Evolutionary conservation across 169 alveolate species (phyloP), one percentile per base, ranked within the genome.

Genomic region (Theileria equi): DNA sequence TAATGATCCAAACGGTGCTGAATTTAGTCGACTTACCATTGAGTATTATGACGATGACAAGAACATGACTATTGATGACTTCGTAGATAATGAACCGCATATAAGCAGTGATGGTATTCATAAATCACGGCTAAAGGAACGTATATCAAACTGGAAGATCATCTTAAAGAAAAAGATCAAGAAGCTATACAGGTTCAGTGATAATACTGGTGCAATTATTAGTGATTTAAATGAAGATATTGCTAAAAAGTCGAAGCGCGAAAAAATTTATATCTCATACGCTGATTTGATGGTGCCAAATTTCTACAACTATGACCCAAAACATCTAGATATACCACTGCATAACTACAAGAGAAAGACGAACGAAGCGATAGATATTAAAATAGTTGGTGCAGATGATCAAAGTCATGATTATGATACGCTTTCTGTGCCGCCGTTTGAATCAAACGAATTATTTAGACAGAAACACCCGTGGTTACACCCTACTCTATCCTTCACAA

Each of bases 281-380:
- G 79, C 78, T 1, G 84, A 74, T 40, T 29, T 74, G 10, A 74
- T 74, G 69, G 36, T 63, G 21, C 84, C 84, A 13, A 74, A 78
- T 49, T 52, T 41, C 44, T 52, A 60, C 35, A 38, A 41, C 29
- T 74, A 74, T 40, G 63, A 74, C 71, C 79, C 84, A 19, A 34
- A 63, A 25, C 57, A 47, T 41, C 16, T 74, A 72, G 23, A 64
- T 47, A 26, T 74, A 8, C 84, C 84, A 26, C 17, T 74, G 34
- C 52, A 63, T 8, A 58, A 65, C 59, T 45, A 28, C 17, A 59
- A 59, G 17, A 59, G n/a, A 3, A 40, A 34, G 10, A 21, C 36
- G 26, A 13, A 31, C 6, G 69, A 44, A 1, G 16, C 45, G 1
- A 53, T 53, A 5, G 69, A 59, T 7, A 28, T 59, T 10, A 59